phyloP scores from a whole-genome alignment of 2,329 filamentous ascomycete genomes.

The Penicillium psychrosexuale region DNA sequence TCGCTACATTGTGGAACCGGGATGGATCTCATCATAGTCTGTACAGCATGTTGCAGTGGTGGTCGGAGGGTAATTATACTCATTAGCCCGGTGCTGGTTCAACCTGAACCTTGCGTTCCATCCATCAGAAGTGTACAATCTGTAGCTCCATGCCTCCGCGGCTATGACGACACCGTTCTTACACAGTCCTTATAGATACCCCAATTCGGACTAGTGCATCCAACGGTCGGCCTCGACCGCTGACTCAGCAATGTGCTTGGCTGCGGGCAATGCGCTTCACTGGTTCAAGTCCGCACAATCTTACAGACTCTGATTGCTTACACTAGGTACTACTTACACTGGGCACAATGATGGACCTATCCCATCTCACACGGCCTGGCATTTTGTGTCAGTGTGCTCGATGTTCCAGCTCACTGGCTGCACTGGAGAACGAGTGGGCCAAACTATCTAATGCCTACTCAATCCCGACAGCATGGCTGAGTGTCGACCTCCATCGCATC shows the following conservation, averaged over 20 bases:
- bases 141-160: not conserved
- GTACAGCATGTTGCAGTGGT: not conserved
- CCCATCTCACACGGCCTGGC: slow-evolving; percentile 35
- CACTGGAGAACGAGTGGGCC: slow-evolving; percentile 43
- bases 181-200: slow-evolving; percentile 21
- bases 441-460: slow-evolving; percentile 39
- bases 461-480: slow-evolving; percentile 37
- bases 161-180: slow-evolving; percentile 13
- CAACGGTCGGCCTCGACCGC: slow-evolving; percentile 18
- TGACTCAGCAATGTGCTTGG: slow-evolving; percentile 30
- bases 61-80: not conserved
- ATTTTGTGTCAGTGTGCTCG: slow-evolving; percentile 39
- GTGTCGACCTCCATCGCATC: slow-evolving; percentile 38
- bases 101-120: not conserved
- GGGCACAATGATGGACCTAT: slow-evolving; percentile 33
- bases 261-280: not conserved
- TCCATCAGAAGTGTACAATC: not conserved
- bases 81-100: not conserved
- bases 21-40: not conserved
- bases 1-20: not conserved
- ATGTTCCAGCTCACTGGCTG: slow-evolving; percentile 42
- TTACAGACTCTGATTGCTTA: slow-evolving; percentile 6
- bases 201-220: slow-evolving; percentile 17
- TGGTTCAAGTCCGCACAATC: slow-evolving; percentile 21
- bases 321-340: slow-evolving; percentile 9